Conservation (phyloP, 179 eudicot species). For the Heliamphora ciliata region DNA sequence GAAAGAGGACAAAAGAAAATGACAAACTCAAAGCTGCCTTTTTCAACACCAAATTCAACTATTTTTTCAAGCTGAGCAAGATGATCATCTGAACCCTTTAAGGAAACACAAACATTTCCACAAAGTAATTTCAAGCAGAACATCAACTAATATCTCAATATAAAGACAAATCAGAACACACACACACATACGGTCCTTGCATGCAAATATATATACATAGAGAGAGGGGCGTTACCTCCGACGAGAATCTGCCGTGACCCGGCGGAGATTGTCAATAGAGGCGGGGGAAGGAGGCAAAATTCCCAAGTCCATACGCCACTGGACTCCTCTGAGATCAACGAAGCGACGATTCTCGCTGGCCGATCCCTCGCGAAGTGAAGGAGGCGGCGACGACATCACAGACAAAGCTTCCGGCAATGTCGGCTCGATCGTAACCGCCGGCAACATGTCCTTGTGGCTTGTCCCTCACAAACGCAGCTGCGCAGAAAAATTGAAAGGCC, state of each 20-base stretch:
- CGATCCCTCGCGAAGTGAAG: neutral
- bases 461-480: too few relatives aligned
- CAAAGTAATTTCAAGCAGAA: neutral
- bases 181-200: too few relatives aligned
- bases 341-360: conserved; percentile 28
- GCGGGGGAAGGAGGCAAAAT: conserved; percentile 57
- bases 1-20: neutral
- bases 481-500: too few relatives aligned
- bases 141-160: neutral
- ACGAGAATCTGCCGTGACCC: conserved; percentile 67
- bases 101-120: neutral
- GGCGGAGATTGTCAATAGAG: conserved; percentile 69
- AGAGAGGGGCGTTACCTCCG: conserved; percentile 42
- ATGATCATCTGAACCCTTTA: neutral
- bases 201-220: neutral
- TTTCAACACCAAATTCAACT: neutral
- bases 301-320: conserved; percentile 86
- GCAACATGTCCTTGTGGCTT: conserved; percentile 14
- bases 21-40: neutral
- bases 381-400: conserved; percentile 10
- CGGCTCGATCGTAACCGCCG: conserved; percentile 21
- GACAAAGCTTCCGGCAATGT: conserved; percentile 13
- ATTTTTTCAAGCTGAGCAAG: neutral
- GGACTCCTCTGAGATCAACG: conserved; percentile 62
- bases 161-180: too few relatives aligned